Evolutionary conservation across 2,329 filamentous ascomycete genomes (phyloP).

Genomic region (Pseudogymnoascus sp.): DNA sequence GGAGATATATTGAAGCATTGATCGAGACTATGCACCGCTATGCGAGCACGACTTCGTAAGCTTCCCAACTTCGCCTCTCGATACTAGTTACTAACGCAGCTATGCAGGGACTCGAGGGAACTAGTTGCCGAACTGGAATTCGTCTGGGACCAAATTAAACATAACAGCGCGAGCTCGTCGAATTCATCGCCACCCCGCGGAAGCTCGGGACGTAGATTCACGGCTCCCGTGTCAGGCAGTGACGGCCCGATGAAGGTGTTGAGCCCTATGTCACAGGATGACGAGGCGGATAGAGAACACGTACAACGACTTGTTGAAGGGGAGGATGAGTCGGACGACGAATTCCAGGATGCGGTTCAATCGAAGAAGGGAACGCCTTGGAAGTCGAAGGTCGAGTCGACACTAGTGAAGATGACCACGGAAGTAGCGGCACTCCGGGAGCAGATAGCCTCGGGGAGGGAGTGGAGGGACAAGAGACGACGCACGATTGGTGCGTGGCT

Average conservation of each 20-base stretch:
- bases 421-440: slow-evolving; percentile 89
- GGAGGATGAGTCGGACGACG: slow-evolving; percentile 39
- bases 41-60: slow-evolving; percentile 71
- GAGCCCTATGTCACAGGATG: slow-evolving; percentile 78
- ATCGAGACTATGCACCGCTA: slow-evolving; percentile 97
- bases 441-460: slow-evolving; percentile 71
- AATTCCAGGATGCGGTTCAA: slow-evolving; percentile 33
- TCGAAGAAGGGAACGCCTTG: slow-evolving; percentile 49
- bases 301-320: slow-evolving; percentile 40
- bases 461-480: slow-evolving; percentile 60
- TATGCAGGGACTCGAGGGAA: slow-evolving; percentile 65
- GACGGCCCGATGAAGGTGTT: slow-evolving; percentile 61
- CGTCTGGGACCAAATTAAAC: slow-evolving; percentile 96
- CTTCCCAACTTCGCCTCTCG: slow-evolving; percentile 15
- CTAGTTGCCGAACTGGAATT: slow-evolving; percentile 94
- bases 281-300: slow-evolving; percentile 54
- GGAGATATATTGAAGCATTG: slow-evolving; percentile 83
- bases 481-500: slow-evolving; percentile 62
- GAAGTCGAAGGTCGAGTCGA: slow-evolving; percentile 75
- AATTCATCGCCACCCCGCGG: slow-evolving; percentile 44
- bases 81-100: slow-evolving; percentile 10
- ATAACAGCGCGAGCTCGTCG: slow-evolving; percentile 63
- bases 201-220: slow-evolving; percentile 36
- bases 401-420: slow-evolving; percentile 80
- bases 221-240: slow-evolving; percentile 41